Conservation (phyloP, 345 rosid species). For the Salix brachista region DNA sequence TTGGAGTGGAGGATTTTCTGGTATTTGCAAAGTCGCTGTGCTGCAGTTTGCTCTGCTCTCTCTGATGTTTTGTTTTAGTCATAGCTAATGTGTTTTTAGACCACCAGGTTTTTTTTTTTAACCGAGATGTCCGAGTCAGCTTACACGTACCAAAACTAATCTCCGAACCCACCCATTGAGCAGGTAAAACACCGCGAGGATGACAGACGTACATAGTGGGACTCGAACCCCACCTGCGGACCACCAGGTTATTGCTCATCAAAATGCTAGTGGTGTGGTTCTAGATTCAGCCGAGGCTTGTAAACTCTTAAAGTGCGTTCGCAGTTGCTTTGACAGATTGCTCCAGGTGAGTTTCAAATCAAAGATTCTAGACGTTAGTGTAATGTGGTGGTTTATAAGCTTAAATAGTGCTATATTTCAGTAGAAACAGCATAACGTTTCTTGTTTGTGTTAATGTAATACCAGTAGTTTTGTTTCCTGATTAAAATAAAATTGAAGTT, state of each 20-base stretch:
- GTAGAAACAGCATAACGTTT: neutral
- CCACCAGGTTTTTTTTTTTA: slow-evolving; percentile 42
- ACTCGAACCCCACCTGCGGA: neutral
- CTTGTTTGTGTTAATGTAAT: neutral
- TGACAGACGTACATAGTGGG: too few species aligned
- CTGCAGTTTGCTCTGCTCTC: neutral
- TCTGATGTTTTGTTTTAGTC: neutral
- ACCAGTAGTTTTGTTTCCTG: neutral
- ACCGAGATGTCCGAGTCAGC: too few species aligned
- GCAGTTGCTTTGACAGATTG: slow-evolving; percentile 92
- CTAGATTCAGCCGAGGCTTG: slow-evolving; percentile 90
- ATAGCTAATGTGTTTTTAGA: slow-evolving; percentile 16
- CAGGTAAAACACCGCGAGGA: too few species aligned
- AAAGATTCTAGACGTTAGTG: slow-evolving; percentile 10
- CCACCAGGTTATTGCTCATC: slow-evolving; percentile 80
- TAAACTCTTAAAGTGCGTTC: slow-evolving; percentile 87
- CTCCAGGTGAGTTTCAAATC: slow-evolving; percentile 58
- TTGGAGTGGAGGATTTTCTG: slow-evolving; percentile 92
- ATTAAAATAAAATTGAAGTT: neutral
- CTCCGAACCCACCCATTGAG: too few species aligned
- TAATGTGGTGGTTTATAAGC: slow-evolving; percentile 2
- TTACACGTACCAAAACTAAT: too few species aligned
- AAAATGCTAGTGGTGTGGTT: slow-evolving; percentile 94
- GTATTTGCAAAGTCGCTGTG: slow-evolving; percentile 34
- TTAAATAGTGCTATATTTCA: neutral